Percentiles rank a stretch among this genome's conserved stretches.
Conservation (phyloP, 2,329 filamentous ascomycete genomes). For the Periconia digitata region DNA sequence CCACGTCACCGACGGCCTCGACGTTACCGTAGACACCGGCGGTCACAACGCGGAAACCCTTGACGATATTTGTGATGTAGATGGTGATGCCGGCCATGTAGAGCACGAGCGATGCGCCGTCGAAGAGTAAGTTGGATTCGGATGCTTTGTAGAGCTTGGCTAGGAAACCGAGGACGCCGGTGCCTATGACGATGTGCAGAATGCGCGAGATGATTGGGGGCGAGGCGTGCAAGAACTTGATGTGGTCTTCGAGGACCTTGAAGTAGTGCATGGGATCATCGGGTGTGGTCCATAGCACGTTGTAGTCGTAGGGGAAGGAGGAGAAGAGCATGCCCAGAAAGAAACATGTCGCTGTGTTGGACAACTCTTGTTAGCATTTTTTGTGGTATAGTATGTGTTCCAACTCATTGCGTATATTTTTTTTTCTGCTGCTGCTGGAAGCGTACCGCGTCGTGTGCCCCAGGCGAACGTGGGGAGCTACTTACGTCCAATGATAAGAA, state of each 20-base stretch:
- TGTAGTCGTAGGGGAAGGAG: slow-evolving; percentile 93
- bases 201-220: slow-evolving; percentile 91
- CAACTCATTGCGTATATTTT: not conserved
- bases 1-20: slow-evolving; percentile 37
- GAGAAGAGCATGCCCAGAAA: slow-evolving; percentile 98
- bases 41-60: slow-evolving; percentile 83
- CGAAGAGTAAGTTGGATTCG: slow-evolving; percentile 95
- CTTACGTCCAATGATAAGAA: slow-evolving; percentile 94
- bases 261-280: slow-evolving; percentile 70
- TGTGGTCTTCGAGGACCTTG: slow-evolving; percentile 82
- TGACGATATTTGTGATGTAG: slow-evolving; percentile 95
- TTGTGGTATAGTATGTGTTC: not conserved
- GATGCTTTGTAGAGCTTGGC: slow-evolving; percentile 92
- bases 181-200: slow-evolving; percentile 87
- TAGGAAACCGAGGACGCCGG: slow-evolving; percentile 85
- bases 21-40: slow-evolving; percentile 65
- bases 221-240: slow-evolving; percentile 86
- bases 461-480: slow-evolving; percentile 28
- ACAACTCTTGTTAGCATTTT: slow-evolving; percentile 6
- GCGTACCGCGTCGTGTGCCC: slow-evolving; percentile 4
- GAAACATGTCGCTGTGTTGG: slow-evolving; percentile 72
- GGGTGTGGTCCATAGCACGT: slow-evolving; percentile 76
- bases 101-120: slow-evolving; percentile 69
- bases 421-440: not conserved
- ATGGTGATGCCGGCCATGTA: slow-evolving; percentile 87